Evolutionary conservation across 176 grass and related monocot genomes (phyloP).

Genomic region (Ensete glaucum): DNA sequence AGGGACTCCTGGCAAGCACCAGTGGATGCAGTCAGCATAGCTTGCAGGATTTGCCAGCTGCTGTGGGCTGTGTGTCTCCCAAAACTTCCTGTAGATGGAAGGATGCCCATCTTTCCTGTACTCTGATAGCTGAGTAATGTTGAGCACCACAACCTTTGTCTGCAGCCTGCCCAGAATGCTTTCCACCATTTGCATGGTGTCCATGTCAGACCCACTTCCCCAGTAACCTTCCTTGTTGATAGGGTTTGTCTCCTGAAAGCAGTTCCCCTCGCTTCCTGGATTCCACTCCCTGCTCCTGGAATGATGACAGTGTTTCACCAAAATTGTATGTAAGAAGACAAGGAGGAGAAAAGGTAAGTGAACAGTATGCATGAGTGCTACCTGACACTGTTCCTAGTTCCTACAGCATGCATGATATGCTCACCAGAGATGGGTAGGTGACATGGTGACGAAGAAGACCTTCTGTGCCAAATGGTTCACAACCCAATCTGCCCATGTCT

Average conservation of each 20-base stretch:
- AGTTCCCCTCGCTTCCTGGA: slow-evolving; percentile 11
- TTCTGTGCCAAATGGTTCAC: neutral
- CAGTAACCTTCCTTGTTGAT: slow-evolving; percentile 13
- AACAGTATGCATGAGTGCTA: too few relatives aligned
- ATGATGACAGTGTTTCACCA: neutral
- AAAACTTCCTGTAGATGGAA: slow-evolving; percentile 14
- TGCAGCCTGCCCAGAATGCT: slow-evolving; percentile 7
- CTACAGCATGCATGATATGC: neutral
- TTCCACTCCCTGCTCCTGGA: slow-evolving; percentile 19
- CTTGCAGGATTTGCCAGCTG: slow-evolving; percentile 15
- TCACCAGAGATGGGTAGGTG: slow-evolving; percentile 18
- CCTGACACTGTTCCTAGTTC: neutral
- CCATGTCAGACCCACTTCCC: slow-evolving; percentile 13
- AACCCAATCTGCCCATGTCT: slow-evolving; percentile 20
- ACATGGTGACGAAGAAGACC: slow-evolving; percentile 16
- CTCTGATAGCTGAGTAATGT: slow-evolving; percentile 18
- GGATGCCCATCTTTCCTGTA: slow-evolving; percentile 17
- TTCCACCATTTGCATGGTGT: slow-evolving; percentile 6
- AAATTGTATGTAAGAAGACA: neutral
- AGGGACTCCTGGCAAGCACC: slow-evolving; percentile 17
- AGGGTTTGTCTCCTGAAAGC: slow-evolving; percentile 1
- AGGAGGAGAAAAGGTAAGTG: too few relatives aligned
- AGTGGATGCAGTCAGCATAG: slow-evolving; percentile 20
- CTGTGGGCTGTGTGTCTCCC: slow-evolving; percentile 1
- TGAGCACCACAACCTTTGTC: neutral